Base-by-base conservation (phyloP, 805 yeast species). In the Nakazawaea wyomingensis region DNA sequence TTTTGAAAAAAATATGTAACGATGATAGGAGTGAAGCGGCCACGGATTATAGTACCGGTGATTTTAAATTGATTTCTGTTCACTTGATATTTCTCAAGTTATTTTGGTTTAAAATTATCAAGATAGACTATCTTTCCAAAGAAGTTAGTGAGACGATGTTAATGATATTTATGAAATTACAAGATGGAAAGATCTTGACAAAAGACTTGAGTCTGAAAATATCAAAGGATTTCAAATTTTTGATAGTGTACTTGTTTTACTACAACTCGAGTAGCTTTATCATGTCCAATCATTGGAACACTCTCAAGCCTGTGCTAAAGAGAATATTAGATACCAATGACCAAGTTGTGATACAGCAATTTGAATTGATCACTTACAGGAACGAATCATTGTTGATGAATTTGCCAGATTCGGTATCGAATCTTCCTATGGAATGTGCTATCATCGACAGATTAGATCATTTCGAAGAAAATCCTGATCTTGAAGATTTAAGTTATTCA, bases 331-430 rank as follows among this genome's bases (percentile, higher is more conserved):
- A 65, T 30, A 48, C 54, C 41, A 50, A 47, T 32, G 58, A 57
- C 52, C 63, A 61, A 34, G 54, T 45, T 34, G 62, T 54, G 42
- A 59, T 46, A 19, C 76, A 74, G 34, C 83, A 78, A 44, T 68
- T 80, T 39, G 80, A 80, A 39, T 54, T 82, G 24, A 74, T 83
- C 4, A 72, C 78, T 39, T 81, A 78, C 53, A 63, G 90, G 54
- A 84, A 84, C 56, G 88, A 83, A 60, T 81, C 88, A 2, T 63
- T 84, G 41, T 78, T 80, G 71, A 66, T 79, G 36, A 78, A 76
- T 53, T 64, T 39, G 16, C 40, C 47, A 11, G 40, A 41, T 22
- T 30, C 39, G 8, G 37, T 27, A 8, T 14, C 34, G 4, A 31
- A 28, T 22, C 30, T 34, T 39, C 44, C 54, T 27, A 49, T 49